Evolutionary conservation across 2,329 filamentous ascomycete genomes (phyloP).

Genomic region (Ramichloridium luteum): DNA sequence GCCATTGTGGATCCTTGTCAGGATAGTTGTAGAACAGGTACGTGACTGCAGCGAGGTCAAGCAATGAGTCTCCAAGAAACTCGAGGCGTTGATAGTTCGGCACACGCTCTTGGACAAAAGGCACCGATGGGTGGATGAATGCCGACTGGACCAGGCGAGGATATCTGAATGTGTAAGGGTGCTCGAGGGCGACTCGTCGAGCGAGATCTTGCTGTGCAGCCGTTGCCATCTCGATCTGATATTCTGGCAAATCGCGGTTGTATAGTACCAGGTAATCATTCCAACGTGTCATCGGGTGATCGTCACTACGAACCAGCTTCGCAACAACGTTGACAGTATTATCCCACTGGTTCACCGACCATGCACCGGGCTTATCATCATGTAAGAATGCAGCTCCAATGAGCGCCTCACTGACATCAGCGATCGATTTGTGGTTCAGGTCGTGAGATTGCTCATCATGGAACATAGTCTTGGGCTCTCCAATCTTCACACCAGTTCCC

Average conservation of each 20-base stretch:
- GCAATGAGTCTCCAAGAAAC: slow-evolving; percentile 78
- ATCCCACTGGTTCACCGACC: slow-evolving; percentile 40
- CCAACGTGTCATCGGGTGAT: slow-evolving; percentile 59
- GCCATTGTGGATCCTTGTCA: slow-evolving; percentile 78
- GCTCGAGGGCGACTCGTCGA: slow-evolving; percentile 46
- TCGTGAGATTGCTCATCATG: slow-evolving; percentile 44
- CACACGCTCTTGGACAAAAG: slow-evolving; percentile 60
- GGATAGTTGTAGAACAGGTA: slow-evolving; percentile 69
- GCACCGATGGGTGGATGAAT: slow-evolving; percentile 78
- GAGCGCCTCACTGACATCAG: slow-evolving; percentile 86
- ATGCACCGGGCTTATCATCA: slow-evolving; percentile 33
- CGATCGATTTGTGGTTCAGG: slow-evolving; percentile 64
- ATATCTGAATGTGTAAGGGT: slow-evolving; percentile 57
- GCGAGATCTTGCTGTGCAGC: slow-evolving; percentile 59
- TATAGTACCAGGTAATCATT: slow-evolving; percentile 62
- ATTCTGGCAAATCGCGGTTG: slow-evolving; percentile 45
- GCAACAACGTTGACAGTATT: slow-evolving; percentile 54
- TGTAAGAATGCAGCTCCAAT: slow-evolving; percentile 71
- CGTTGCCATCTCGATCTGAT: slow-evolving; percentile 51
- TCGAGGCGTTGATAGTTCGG: slow-evolving; percentile 86
- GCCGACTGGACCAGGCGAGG: slow-evolving; percentile 70
- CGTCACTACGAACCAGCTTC: slow-evolving; percentile 53
- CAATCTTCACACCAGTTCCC: slow-evolving; percentile 36
- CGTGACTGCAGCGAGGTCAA: slow-evolving; percentile 76
- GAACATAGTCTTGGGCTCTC: slow-evolving; percentile 28